Evolutionary conservation across 2,329 filamentous ascomycete species (phyloP), one percentile per base, ranked within the genome.

Genomic region (Calonectria honghensis): DNA sequence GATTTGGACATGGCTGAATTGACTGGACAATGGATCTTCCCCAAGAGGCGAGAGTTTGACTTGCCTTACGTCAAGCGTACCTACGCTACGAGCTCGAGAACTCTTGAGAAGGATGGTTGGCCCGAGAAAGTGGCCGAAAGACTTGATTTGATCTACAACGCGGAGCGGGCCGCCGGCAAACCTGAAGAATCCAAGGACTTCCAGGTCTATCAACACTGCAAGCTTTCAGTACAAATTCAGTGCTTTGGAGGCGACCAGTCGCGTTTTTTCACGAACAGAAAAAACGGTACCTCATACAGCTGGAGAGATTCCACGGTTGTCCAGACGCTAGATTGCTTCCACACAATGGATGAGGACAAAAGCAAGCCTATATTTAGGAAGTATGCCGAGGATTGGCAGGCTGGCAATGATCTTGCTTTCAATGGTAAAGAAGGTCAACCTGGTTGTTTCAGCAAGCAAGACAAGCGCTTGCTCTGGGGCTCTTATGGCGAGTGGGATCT

Each of bases 1-100:
- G 35, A 86, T 77, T 27, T n/a, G 11, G 83, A 84, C 20, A 88
- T 89, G 87, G 86, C 86, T 1, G 75, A 85, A 27, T 79, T 89
- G 75, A 87, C 87, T 0, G 82, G 82, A 7, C 81, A 84, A 45
- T 89, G 88, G 88, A 84, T 89, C 71, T 89, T 89, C 80, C 82
- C 80, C 0, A 86, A 86, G 69, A 82, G 83, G 5, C 84, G 87
- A 48, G 87, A 89, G 77, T 89, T 89, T 71, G 84, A 88, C 32
- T 84, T 86, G 29, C 88, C 88, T 0, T 89, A 89, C 69, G 83
- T 86, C 61, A 89, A 89, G 82, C 84, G 87, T 9, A 87, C 87
- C 3, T 87, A 88, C 70, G 65, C 82, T 24, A 89, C 87, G 27
- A 84, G 82, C 14, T 88, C 87, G 16, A 85, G 79, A 27, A 86